phyloP scores from a whole-genome alignment of 1,284 basidiomycete species.

The Boletus semigastroideus region DNA sequence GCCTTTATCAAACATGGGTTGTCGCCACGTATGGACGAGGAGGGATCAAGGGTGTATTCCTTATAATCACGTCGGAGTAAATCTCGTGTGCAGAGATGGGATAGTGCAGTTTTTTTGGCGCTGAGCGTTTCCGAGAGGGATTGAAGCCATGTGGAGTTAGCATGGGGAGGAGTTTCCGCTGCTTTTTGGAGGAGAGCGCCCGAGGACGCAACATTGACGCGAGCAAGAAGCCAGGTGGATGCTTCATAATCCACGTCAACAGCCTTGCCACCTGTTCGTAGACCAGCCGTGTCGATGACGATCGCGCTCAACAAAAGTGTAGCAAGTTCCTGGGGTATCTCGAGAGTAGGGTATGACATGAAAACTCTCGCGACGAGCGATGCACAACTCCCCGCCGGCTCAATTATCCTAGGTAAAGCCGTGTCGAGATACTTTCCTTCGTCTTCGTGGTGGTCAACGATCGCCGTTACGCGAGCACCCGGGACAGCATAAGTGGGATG shows the following conservation, averaged over 20 bases:
- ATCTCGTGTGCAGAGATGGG: conserved; percentile 69
- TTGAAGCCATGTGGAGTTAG: conserved; percentile 41
- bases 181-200: conserved; percentile 10
- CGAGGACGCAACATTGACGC: conserved; percentile 39
- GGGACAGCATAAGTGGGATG: conserved; percentile 50
- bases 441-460: conserved; percentile 96
- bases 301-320: conserved; percentile 80
- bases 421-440: conserved; percentile 64
- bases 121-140: conserved; percentile 53
- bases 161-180: conserved; percentile 4
- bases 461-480: conserved; percentile 59
- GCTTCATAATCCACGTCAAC: conserved; percentile 60
- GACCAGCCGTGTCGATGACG: conserved; percentile 79
- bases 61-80: conserved; percentile 93
- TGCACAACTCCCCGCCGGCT: conserved; percentile 74
- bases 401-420: conserved; percentile 68
- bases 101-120: conserved; percentile 68
- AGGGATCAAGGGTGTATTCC: conserved; percentile 62
- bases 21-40: conserved; percentile 37
- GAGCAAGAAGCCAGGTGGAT: conserved; percentile 56
- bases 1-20: conserved; percentile 36
- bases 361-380: conserved; percentile 71
- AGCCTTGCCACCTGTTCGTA: conserved; percentile 79
- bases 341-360: conserved; percentile 31
- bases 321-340: conserved; percentile 61